Evolutionary conservation across 768 basidiomycete genomes (phyloP).

Genomic region (Tricholoma bakamatsutake): DNA sequence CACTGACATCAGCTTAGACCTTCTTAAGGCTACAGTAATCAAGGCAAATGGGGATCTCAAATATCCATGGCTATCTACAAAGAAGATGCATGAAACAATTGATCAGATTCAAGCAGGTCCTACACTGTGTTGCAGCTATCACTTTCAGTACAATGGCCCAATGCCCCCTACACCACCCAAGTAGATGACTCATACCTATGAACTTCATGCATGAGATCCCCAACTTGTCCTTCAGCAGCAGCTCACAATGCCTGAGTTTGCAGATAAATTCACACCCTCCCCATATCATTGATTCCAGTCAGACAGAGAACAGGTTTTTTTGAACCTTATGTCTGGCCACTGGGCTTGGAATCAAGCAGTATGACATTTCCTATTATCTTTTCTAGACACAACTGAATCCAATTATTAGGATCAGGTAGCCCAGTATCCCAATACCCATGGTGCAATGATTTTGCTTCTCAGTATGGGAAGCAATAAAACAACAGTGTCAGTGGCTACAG

Average conservation of each 20-base stretch:
- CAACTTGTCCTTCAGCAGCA: not conserved
- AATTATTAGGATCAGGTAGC: not conserved
- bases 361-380: not conserved
- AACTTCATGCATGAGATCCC: not conserved
- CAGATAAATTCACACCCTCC: not conserved
- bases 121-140: too few relatives aligned
- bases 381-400: not conserved
- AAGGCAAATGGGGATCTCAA: too few relatives aligned
- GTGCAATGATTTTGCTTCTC: not conserved
- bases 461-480: not conserved
- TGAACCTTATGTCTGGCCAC: not conserved
- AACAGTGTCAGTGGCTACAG: not conserved
- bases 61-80: too few relatives aligned
- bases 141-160: too few relatives aligned
- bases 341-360: not conserved
- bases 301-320: not conserved
- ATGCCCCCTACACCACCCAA: too few relatives aligned
- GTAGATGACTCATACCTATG: too few relatives aligned
- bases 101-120: too few relatives aligned
- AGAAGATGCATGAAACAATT: too few relatives aligned
- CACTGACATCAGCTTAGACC: too few relatives aligned
- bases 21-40: too few relatives aligned
- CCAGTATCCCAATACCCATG: not conserved
- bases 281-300: not conserved
- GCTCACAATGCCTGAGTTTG: not conserved